Evolutionary conservation across 495 filamentous ascomycete species (phyloP), one percentile per base, ranked within the genome.

Genomic region (Mycothermus thermophilus): DNA sequence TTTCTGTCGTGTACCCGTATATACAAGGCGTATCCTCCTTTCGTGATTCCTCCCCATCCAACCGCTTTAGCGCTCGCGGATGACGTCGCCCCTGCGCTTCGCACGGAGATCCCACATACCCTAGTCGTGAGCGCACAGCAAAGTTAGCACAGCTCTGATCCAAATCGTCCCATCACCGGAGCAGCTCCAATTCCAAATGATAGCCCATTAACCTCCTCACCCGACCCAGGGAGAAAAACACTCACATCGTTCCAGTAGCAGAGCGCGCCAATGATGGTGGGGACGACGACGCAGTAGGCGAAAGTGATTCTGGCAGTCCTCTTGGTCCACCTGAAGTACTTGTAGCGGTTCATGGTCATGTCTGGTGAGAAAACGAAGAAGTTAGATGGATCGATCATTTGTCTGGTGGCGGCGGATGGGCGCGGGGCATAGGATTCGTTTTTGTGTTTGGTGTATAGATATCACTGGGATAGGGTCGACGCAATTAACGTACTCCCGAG

Each of bases 311-410:
- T 73, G 16, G 81, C 84, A 28, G 85, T 90, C 44, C 81, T 69
- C 16, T 74, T 69, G 10, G 78, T 95, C 81, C 82, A 96, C 49
- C 83, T 73, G 72, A 95, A 97, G 73, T 85, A 93, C 62, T 82
- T 87, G 73, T 85, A 79, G 32, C 90, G 81, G 65, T 92, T 86
- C 44, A 64, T 55, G 47, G 67, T 72, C 75, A 95, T 80, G 52
- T 80, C 90, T 97, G 50, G 50, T 27, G 17, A 17, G n/a, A 38
- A 20, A 25, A 11, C 6, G 11, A 25, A 11, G 11, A 25, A 11
- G 10, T 30, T 14, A 14, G 10, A 18, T 3, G 28, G 14, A 5
- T 3, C 2, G 29, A 16, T 14, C 15, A 3, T 10, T 3, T 5
- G 7, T 20, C 8, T n/a, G n/a, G n/a, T n/a, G n/a, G n/a, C n/a